Evolutionary conservation across 208 protist species (phyloP).

Genomic region (Crithidia mellificae): DNA sequence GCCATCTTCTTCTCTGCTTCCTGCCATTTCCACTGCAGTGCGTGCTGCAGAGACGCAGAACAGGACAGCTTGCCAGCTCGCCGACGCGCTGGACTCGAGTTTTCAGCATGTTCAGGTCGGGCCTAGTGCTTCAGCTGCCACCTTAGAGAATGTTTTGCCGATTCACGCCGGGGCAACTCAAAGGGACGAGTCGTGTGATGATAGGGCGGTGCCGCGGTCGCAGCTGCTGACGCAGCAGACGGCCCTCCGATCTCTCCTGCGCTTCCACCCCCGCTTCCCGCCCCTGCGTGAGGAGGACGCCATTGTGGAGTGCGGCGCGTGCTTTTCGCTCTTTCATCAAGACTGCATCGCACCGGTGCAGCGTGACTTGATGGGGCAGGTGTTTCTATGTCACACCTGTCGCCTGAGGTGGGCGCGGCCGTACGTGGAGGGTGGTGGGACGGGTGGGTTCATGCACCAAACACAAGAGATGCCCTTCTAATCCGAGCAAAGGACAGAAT

Average conservation of each 20-base stretch:
- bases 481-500: not conserved
- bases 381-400: slow-evolving; percentile 80
- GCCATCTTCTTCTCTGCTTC: not conserved
- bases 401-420: slow-evolving; percentile 36
- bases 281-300: slow-evolving; percentile 63
- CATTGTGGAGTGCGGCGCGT: slow-evolving; percentile 73
- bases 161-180: not conserved
- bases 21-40: too few relatives aligned
- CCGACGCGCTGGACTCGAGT: not conserved
- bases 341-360: slow-evolving; percentile 70
- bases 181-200: not conserved
- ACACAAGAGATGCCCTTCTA: not conserved
- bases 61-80: not conserved
- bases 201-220: slow-evolving; percentile 5
- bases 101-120: not conserved
- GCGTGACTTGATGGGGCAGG: slow-evolving; percentile 43
- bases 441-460: slow-evolving; percentile 13
- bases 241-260: slow-evolving; percentile 20
- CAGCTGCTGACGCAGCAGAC: slow-evolving; percentile 24
- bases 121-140: not conserved
- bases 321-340: slow-evolving; percentile 80
- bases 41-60: not conserved
- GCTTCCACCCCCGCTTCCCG: slow-evolving; percentile 26
- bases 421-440: slow-evolving; percentile 4
- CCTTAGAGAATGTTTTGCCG: not conserved